Base-by-base conservation (phyloP, 2,329 filamentous ascomycete genomes). In the Trichophyton benhamiae region DNA sequence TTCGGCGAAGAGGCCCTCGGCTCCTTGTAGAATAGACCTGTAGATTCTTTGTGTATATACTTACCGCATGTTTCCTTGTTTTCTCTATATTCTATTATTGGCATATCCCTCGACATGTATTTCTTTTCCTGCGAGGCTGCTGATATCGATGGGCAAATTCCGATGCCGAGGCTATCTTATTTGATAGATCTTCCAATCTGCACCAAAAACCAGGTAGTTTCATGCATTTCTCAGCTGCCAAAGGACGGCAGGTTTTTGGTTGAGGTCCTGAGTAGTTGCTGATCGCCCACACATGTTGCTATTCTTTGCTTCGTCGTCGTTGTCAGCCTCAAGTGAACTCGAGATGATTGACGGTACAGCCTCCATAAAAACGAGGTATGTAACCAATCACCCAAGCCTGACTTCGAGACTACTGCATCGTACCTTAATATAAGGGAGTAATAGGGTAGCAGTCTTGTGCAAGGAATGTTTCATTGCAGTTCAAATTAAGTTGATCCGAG, bases 1-100 rank as follows among this genome's bases (percentile, higher is more conserved):
- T 96, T 96, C 77, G 92, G 92, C 1, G 86, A 91, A 61, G 83
- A 92, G 68, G 85, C 90, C 3, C 72, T 53, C 9, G 49, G 49
- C 25, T 53, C 22, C 92, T 61, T 82, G 95, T 75, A 96, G 91
- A 74, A 74, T 95, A 57, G 67, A 62, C 46, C 41, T 52, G 15
- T 44, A 22, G 6, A 38, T 25, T 30, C n/a, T 30, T 30, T 6
- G 22, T 6, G 22, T 5, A 20, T 49, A 22, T 49, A 49, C 22
- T 30, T 30, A 53, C 13, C 17, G 49, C 44, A 25, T 20, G 44
- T 22, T 48, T 48, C 44, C n/a, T 3, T 48, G 17, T 48, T 48
- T 48, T 8, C 41, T 44, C 41, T 17, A 8, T 44, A n/a, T 44
- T 44, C 41, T 44, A 20, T 44, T n/a, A n/a, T 44, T 44, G n/a